A percentile compares a stretch with the other conserved stretches of the same genome.
These are phyloP conservation scores for Pyrenophora seminiperda DNA, from an alignment of 2,329 filamentous ascomycete genomes.

Conservation along the genomic window DNA sequence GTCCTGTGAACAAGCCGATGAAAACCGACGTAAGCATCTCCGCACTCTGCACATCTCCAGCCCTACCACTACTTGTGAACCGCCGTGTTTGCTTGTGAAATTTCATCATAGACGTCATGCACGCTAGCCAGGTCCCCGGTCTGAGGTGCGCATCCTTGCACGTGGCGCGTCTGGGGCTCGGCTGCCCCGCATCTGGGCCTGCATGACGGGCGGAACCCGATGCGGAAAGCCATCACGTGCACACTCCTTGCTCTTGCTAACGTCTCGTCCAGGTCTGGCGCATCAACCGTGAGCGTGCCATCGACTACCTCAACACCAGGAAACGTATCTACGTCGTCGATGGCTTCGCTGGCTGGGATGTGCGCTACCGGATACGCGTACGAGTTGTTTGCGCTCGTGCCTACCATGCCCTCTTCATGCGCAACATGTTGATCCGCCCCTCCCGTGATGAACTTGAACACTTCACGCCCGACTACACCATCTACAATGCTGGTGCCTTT, in stretches of 20 bases:
- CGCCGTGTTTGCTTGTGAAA: constrained; percentile 35
- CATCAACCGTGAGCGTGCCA: constrained; percentile 97
- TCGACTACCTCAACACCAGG: constrained; percentile 98
- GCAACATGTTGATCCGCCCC: constrained; percentile 99
- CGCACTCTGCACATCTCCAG: constrained; percentile 12
- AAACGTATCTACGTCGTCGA: constrained; percentile 99
- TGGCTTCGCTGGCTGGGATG: constrained; percentile 96
- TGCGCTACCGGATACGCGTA: constrained; percentile 96
- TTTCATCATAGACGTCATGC: constrained; percentile 43
- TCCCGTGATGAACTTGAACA: constrained; percentile 87
- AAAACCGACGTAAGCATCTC: constrained; percentile 77
- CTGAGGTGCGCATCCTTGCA: constrained; percentile 38
- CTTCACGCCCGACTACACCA: constrained; percentile 99
- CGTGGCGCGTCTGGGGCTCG: constrained; percentile 35
- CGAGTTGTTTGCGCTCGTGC: constrained; percentile 97
- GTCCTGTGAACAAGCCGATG: constrained; percentile 99
- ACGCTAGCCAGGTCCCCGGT: constrained; percentile 40
- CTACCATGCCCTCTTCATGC: constrained; percentile 99
- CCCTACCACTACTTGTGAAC: constrained; percentile 15
- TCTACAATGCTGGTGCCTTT: constrained; percentile 99
- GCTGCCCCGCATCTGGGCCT: constrained; percentile 44
- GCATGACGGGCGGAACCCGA: constrained; percentile 22
- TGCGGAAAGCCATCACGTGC: constrained; percentile 31
- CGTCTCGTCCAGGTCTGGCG: constrained; percentile 79
- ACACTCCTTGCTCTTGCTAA: constrained; percentile 20